Conservation (phyloP, 306 rosid genomes). For the Gleditsia sinensis region DNA sequence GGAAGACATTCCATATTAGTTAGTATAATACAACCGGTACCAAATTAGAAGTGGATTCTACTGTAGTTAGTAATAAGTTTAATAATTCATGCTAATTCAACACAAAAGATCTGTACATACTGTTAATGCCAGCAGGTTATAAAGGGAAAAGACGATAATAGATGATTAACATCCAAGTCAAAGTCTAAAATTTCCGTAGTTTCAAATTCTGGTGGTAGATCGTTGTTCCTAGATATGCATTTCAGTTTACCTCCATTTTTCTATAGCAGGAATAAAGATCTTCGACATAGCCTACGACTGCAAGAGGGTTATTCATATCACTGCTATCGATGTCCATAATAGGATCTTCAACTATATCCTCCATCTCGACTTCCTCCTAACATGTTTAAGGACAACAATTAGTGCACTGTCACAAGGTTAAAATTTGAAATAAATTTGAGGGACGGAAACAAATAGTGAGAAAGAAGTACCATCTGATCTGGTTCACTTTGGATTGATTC, state of each 20-base stretch:
- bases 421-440: constrained; percentile 2
- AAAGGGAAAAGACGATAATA: too few relatives aligned
- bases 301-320: constrained; percentile 71
- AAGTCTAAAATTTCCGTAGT: too few relatives aligned
- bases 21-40: too few relatives aligned
- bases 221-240: background rate
- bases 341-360: constrained; percentile 75
- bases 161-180: too few relatives aligned
- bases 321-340: constrained; percentile 66
- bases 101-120: too few relatives aligned
- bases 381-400: constrained; percentile 11
- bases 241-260: constrained; percentile 68
- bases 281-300: constrained; percentile 80
- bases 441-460: background rate
- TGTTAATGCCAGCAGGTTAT: too few relatives aligned
- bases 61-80: too few relatives aligned
- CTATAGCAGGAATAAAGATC: constrained; percentile 74
- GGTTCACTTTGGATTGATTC: constrained; percentile 43
- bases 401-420: constrained; percentile 4
- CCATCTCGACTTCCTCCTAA: constrained; percentile 92
- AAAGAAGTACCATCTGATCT: constrained; percentile 64
- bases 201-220: too few relatives aligned
- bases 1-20: too few relatives aligned
- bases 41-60: too few relatives aligned
- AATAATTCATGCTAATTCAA: too few relatives aligned